Base-by-base conservation (phyloP, 306 rosid species). In the Carpinus fangiana region DNA sequence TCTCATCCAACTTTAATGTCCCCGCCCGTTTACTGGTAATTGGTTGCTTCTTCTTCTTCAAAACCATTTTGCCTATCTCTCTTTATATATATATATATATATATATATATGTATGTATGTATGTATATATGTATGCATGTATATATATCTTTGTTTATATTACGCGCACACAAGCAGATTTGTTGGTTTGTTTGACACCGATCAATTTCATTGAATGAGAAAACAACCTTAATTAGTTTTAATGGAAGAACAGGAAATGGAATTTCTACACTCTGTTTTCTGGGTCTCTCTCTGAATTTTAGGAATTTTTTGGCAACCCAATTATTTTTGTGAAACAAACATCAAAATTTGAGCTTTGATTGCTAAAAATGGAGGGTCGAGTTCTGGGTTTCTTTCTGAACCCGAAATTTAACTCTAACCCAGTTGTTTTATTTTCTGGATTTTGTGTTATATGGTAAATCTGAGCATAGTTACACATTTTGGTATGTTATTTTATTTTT, bases 21-120 rank as follows among this genome's bases (percentile, higher is more conserved):
- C 94, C 94, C 45, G 62, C 85, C 1, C 93, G 94, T 59, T 84
- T 90, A 79, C 90, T 91, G 78, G 92, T 31, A 31, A 31, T 79
- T 9, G 13, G 55, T 74, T 46, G 47, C 7, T n/a, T 0, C 31
- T 20, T 53, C 55, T 26, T 16, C 38, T 66, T 46, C 18, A 36
- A 48, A 34, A 8, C 66, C 5, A n/a, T 28, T 41, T 21, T 5
- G 16, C 5, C 16, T 66, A 55, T 50, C 36, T 10, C 4, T n/a
- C n/a, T n/a, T n/a, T n/a, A n/a, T n/a, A n/a, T n/a, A n/a, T n/a
- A n/a, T n/a, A n/a, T n/a, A n/a, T n/a, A n/a, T n/a, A n/a, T n/a
- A n/a, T n/a, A n/a, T n/a, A n/a, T n/a, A n/a, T n/a, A n/a, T n/a
- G n/a, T n/a, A n/a, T n/a, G n/a, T n/a, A n/a, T n/a, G n/a, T n/a